Conservation (phyloP, 768 basidiomycete species). For the Plicaturopsis crispa region DNA sequence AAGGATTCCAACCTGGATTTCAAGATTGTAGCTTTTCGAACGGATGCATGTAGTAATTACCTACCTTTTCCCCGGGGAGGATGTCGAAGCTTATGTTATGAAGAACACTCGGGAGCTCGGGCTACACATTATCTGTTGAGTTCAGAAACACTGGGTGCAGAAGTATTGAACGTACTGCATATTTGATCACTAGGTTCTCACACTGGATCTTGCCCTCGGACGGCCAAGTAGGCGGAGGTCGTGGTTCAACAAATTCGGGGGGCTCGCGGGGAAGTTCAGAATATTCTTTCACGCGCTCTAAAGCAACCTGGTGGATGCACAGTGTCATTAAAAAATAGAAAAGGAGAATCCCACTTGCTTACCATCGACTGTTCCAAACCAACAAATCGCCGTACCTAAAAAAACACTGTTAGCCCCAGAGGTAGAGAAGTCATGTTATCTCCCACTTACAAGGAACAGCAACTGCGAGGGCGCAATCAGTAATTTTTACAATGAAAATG, state of each 20-base stretch:
- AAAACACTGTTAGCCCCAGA: not conserved
- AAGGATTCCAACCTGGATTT: constrained; percentile 68
- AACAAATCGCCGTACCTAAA: constrained; percentile 69
- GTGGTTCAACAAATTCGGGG: constrained; percentile 78
- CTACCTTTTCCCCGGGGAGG: constrained; percentile 67
- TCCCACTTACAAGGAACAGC: constrained; percentile 45
- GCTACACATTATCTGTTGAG: constrained; percentile 30
- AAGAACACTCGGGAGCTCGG: constrained; percentile 80
- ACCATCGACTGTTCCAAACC: constrained; percentile 92
- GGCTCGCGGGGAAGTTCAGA: constrained; percentile 73
- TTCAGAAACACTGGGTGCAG: constrained; percentile 1
- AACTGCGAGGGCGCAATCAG: constrained; percentile 28
- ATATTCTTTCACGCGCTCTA: constrained; percentile 90
- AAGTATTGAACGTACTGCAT: constrained; percentile 48
- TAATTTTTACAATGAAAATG: not conserved
- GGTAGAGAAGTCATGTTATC: not conserved
- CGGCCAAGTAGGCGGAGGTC: constrained; percentile 81
- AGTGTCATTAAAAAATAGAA: constrained; percentile 3
- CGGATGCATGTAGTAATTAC: constrained; percentile 10
- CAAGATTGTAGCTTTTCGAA: no score
- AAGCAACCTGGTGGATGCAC: constrained; percentile 46
- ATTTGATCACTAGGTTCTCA: constrained; percentile 69
- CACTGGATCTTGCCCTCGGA: constrained; percentile 59
- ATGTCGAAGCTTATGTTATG: constrained; percentile 74
- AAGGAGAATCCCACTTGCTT: constrained; percentile 4